Evolutionary conservation across 495 filamentous ascomycete genomes (phyloP).

Genomic region (Penicillium goetzii): DNA sequence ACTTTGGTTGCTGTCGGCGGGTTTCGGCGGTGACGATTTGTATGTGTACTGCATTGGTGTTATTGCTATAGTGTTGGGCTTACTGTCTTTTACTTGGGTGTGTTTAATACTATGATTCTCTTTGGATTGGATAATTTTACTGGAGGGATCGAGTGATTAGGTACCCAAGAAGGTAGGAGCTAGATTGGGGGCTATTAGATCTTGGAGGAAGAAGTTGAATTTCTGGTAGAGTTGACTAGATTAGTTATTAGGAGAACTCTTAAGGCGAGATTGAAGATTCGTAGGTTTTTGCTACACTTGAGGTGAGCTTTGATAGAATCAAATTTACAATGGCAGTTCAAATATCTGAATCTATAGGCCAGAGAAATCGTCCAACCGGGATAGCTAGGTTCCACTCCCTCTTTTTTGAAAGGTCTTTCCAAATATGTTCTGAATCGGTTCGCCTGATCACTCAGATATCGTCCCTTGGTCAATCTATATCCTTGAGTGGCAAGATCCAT

Average conservation of each 20-base stretch:
- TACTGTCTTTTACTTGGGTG: background rate
- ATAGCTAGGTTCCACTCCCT: too few relatives aligned
- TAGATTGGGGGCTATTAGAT: too few relatives aligned
- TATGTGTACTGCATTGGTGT: constrained; percentile 1
- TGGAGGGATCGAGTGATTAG: background rate
- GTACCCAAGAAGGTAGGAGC: background rate
- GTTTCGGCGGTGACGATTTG: constrained; percentile 1
- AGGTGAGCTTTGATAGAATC: too few relatives aligned
- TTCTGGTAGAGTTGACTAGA: background rate
- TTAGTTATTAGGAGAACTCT: background rate
- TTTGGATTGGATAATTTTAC: background rate
- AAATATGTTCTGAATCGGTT: too few relatives aligned
- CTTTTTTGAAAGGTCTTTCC: too few relatives aligned
- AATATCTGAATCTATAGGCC: too few relatives aligned
- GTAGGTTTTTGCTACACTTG: too few relatives aligned
- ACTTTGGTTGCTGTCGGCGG: background rate
- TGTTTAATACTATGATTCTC: background rate
- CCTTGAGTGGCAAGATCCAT: too few relatives aligned
- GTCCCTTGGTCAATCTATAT: too few relatives aligned
- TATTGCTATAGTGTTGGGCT: background rate
- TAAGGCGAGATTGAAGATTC: background rate
- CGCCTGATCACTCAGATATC: too few relatives aligned
- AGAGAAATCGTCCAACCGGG: too few relatives aligned
- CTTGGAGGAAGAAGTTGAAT: background rate
- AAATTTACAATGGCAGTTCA: too few relatives aligned